Evolutionary conservation across 176 grass and related monocot genomes (phyloP), one percentile per base, ranked within the genome.

Genomic region (Calamus simplicifolius): DNA sequence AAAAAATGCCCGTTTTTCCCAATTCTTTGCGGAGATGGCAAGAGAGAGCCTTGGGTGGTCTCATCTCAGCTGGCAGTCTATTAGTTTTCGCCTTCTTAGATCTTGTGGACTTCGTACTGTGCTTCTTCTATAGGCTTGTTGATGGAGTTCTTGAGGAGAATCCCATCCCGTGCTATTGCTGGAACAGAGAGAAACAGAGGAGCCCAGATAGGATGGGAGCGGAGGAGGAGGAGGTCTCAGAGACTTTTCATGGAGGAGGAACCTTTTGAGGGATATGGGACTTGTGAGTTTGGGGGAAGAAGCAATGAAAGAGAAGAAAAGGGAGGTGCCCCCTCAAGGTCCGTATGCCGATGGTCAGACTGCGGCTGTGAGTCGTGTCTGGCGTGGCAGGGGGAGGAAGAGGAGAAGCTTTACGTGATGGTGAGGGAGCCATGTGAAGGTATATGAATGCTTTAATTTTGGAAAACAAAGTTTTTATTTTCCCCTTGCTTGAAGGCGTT

Each of bases 161-260:
- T 50, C 83, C 91, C 6, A 17, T 53, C 21, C 35, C 6, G 3
- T 96, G 91, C 66, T 96, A 90, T 79, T 96, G 86, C 63, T 72
- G 56, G 28, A 66, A 43, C 27, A 13, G 12, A 7, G 27, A 25
- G 67, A 51, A 59, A 19, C 35, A 64, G 30, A 25, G 27, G 14
- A 31, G 61, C 8, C 31, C 31, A 8, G 31, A 35, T 35, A 7
- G 31, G 31, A 7, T 35, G 51, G 51, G 5, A 25, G 19, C 48
- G 29, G 64, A 59, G 2, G 68, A 21, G 2, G 75, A 48, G 13
- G 68, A 19, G 19, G 53, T 88, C 4, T 96, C 83, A 27, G 81
- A 88, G 13, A 90, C 87, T 48, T 56, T 96, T 57, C 73, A 81
- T 54, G 25, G 28, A 82, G 92, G 57, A 25, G 73, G 69, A 96